Percentiles rank a stretch among this genome's conserved stretches.
Conservation (phyloP, 208 protist species). For the Leishmania tropica region DNA sequence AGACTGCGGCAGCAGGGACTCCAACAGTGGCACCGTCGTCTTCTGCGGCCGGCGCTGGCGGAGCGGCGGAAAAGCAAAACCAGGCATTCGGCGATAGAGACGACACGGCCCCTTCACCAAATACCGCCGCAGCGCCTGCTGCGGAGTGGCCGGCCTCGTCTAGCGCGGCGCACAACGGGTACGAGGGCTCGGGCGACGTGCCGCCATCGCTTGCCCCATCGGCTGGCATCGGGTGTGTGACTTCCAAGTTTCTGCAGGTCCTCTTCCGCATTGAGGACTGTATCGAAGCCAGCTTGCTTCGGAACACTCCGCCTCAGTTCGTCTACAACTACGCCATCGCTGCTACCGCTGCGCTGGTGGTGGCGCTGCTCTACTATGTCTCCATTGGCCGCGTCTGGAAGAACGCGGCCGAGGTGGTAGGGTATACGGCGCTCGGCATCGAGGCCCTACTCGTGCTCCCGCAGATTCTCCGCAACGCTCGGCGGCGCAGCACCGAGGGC, state of each 20-base stretch:
- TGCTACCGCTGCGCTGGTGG: constrained; percentile 16
- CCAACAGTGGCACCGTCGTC: neutral
- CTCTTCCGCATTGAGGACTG: constrained; percentile 37
- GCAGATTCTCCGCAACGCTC: constrained; percentile 78
- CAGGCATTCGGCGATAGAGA: neutral
- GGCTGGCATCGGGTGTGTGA: neutral
- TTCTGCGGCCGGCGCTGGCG: neutral
- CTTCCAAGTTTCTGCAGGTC: constrained; percentile 10
- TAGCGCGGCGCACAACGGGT: neutral
- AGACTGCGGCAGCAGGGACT: neutral
- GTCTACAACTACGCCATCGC: constrained; percentile 23
- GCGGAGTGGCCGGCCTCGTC: neutral
- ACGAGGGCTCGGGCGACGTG: neutral
- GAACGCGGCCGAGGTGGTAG: constrained; percentile 37
- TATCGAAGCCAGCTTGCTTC: constrained; percentile 35
- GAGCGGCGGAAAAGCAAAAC: neutral
- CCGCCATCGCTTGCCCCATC: neutral
- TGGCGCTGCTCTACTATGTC: constrained; percentile 44
- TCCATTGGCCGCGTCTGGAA: constrained; percentile 16
- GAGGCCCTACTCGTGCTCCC: constrained; percentile 73
- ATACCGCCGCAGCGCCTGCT: neutral
- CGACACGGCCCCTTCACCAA: neutral
- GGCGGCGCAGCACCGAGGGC: constrained; percentile 64
- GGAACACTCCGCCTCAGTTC: constrained; percentile 34
- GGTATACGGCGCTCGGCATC: constrained; percentile 66